Conservation (phyloP, 306 rosid species). For the Leucaena leucocephala region DNA sequence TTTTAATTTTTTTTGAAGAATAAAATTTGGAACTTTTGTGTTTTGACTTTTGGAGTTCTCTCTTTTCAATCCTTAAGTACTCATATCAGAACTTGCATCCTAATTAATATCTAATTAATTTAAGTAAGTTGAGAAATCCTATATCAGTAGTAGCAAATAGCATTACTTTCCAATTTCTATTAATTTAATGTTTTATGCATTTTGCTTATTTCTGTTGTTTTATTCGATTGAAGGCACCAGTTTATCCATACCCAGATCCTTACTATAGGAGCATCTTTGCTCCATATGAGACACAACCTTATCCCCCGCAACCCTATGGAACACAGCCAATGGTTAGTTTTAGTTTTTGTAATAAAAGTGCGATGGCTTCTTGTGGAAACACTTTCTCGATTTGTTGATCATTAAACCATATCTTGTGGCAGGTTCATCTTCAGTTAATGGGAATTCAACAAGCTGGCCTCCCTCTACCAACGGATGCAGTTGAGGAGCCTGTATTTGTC, state of each 20-base stretch:
- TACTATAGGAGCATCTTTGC: slow-evolving; percentile 95
- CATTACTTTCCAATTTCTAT: background rate
- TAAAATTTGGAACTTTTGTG: background rate
- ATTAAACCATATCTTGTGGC: slow-evolving; percentile 36
- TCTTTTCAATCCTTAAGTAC: background rate
- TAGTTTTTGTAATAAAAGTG: slow-evolving; percentile 13
- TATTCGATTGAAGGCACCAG: slow-evolving; percentile 69
- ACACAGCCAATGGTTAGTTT: slow-evolving; percentile 84
- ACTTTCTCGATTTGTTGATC: slow-evolving; percentile 7
- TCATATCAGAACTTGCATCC: slow-evolving; percentile 9
- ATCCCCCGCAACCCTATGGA: slow-evolving; percentile 82
- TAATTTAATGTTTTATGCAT: slow-evolving; percentile 15
- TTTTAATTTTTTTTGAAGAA: slow-evolving; percentile 20
- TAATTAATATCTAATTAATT: slow-evolving; percentile 14
- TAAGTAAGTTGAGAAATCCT: slow-evolving; percentile 16
- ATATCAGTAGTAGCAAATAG: slow-evolving; percentile 3
- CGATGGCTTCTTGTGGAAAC: slow-evolving; percentile 17
- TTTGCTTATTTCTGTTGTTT: slow-evolving; percentile 34
- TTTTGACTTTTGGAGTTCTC: slow-evolving; percentile 23
- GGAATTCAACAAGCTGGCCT: slow-evolving; percentile 85
- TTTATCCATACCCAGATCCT: slow-evolving; percentile 93
- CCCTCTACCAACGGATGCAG: slow-evolving; percentile 76
- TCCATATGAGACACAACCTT: slow-evolving; percentile 80
- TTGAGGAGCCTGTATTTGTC: slow-evolving; percentile 82
- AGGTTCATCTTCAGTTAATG: slow-evolving; percentile 92